Base-by-base conservation (phyloP, 306 rosid species). In the Cucumis hystrix region DNA sequence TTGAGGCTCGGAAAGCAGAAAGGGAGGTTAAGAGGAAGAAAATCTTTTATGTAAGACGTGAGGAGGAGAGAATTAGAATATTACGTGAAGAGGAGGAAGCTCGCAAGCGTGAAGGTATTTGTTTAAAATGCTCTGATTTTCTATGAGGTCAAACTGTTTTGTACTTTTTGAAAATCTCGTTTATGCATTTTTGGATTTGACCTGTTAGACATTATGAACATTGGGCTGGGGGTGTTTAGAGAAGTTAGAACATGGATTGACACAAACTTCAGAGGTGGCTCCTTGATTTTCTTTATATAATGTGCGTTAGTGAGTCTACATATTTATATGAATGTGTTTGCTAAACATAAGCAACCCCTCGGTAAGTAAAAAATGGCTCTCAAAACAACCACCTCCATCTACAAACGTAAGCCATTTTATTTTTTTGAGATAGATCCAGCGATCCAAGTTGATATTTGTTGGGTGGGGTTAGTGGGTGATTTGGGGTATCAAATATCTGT, bases 71-170 rank as follows among this genome's bases (percentile, higher is more conserved):
- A 49, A 88, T 69, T 21, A 83, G 74, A 63, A 96, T 81, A 80
- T 79, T 89, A 85, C 87, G 13, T 0, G 98, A 89, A 86, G 97
- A 88, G 81, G 98, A 92, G 85, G 98, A 96, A 83, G 91, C 92
- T 16, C 81, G 83, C 56, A 92, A 85, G 80, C 93, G 10, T 6
- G 97, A 96, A 91, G 98, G 99, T 96, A 82, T 33, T 35, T 18
- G 18, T 40, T 18, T 9, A 28, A 71, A 74, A 15, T 70, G 16
- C 23, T 37, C 23, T 7, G 21, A 14, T 68, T 68, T 68, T 68
- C 18, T 67, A 20, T 67, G 54, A 18, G 16, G 35, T 23, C 64
- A 4, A 60, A 59, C 17, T 8, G 1, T 28, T 61, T 41, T 8
- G 11, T 61, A 4, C 17, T 23, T 23, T 61, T 11, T 11, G 18